phyloP scores from a whole-genome alignment of 495 filamentous ascomycete genomes.

The Penicillium riverlandense region DNA sequence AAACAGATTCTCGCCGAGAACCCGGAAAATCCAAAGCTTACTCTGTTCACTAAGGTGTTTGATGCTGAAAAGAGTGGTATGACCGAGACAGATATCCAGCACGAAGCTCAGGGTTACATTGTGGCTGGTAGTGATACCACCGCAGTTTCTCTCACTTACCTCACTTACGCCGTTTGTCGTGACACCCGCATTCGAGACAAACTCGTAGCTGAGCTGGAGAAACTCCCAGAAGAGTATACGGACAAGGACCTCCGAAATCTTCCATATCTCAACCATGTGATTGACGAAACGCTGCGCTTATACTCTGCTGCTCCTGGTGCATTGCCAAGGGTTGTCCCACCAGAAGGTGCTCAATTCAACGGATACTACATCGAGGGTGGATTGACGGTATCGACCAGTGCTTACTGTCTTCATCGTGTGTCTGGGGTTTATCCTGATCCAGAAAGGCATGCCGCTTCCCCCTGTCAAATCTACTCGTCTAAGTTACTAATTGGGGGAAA shows the following conservation, averaged over 20 bases:
- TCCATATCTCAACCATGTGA: constrained; percentile 31
- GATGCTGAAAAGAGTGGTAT: constrained; percentile 30
- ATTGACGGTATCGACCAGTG: constrained; percentile 28
- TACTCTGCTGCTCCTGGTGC: constrained; percentile 42
- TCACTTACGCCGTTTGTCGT: constrained; percentile 27
- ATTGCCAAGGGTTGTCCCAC: constrained; percentile 30
- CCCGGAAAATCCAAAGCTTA: constrained; percentile 27
- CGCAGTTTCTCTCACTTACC: constrained; percentile 34
- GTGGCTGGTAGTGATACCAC: constrained; percentile 48
- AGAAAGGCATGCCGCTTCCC: constrained; percentile 8
- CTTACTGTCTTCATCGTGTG: constrained; percentile 38
- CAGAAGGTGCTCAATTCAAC: constrained; percentile 16
- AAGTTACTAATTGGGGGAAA: not conserved
- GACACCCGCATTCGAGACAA: constrained; percentile 22
- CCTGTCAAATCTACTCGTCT: not conserved
- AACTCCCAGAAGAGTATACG: constrained; percentile 22
- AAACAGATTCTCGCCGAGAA: constrained; percentile 29
- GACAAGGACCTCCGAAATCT: constrained; percentile 31
- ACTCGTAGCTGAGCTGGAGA: constrained; percentile 35
- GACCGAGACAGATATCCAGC: constrained; percentile 26
- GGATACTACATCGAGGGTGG: constrained; percentile 25
- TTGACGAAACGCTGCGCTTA: constrained; percentile 47
- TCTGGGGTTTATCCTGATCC: constrained; percentile 18
- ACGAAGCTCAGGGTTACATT: constrained; percentile 39
- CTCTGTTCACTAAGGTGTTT: constrained; percentile 41